A percentile compares a stretch with the other conserved stretches of the same genome.
These are phyloP conservation scores for Schoenoplectus tabernaemontani DNA, from an alignment of 202 grass and related monocot species.

Conservation along the genomic window DNA sequence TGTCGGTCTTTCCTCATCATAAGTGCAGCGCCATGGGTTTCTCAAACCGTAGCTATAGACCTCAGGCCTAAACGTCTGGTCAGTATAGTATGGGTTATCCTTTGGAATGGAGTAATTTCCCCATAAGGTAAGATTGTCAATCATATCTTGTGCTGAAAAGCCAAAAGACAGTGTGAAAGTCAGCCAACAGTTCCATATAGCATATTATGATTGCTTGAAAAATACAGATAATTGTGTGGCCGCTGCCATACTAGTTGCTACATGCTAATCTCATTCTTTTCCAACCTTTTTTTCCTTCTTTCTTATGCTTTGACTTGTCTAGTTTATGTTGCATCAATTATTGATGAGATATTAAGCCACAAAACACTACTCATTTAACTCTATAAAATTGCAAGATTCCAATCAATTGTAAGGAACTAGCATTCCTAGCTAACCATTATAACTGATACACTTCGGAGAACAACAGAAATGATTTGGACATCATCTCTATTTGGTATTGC, in stretches of 20 bases:
- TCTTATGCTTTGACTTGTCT: neutral
- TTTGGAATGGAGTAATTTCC: conserved; percentile 79
- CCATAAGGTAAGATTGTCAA: conserved; percentile 27
- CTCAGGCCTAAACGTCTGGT: conserved; percentile 48
- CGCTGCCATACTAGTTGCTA: neutral
- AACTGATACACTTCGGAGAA: neutral
- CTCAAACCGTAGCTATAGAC: conserved; percentile 61
- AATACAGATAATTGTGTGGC: neutral
- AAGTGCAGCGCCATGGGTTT: conserved; percentile 86
- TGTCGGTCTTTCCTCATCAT: conserved; percentile 55
- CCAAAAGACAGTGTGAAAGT: neutral
- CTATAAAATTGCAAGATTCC: neutral
- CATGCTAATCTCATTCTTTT: neutral
- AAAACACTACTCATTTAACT: neutral
- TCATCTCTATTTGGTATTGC: neutral
- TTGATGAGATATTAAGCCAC: neutral
- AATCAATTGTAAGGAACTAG: neutral
- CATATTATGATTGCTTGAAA: neutral
- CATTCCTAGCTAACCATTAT: neutral
- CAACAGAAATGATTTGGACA: neutral
- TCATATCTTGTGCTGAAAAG: conserved; percentile 17
- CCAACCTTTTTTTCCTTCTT: neutral
- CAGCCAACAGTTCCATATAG: conserved; percentile 1
- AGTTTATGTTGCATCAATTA: neutral
- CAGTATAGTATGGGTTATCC: conserved; percentile 59